Conservation (phyloP, 1,284 basidiomycete genomes). For the Malassezia caprae region DNA sequence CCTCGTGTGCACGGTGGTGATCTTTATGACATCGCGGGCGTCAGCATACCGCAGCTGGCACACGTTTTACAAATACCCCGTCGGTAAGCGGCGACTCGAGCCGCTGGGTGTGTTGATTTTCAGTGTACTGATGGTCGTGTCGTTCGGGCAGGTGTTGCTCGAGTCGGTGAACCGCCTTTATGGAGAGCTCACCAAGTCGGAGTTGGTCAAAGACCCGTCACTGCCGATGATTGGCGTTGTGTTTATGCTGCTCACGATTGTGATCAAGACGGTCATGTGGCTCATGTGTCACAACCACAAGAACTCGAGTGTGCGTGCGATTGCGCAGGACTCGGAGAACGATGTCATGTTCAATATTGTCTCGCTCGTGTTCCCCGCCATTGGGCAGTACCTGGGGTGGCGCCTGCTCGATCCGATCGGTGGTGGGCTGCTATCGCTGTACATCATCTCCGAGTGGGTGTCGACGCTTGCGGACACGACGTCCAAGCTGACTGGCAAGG, state of each 20-base stretch:
- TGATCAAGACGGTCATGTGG: conserved; percentile 53
- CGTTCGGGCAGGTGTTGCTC: conserved; percentile 41
- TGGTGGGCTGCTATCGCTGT: conserved; percentile 25
- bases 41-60: conserved; percentile 36
- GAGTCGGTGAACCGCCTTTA: conserved; percentile 33
- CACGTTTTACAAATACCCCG: conserved; percentile 51
- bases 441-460: conserved; percentile 44
- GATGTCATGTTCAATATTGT: conserved; percentile 55
- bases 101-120: conserved; percentile 52
- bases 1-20: conserved; percentile 52
- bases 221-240: conserved; percentile 42
- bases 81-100: conserved; percentile 53
- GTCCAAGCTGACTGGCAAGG: conserved; percentile 35
- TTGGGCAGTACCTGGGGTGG: conserved; percentile 31
- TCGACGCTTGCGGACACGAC: conserved; percentile 37
- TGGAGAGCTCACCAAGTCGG: conserved; percentile 27
- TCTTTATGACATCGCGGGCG: conserved; percentile 39
- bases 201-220: conserved; percentile 28
- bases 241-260: conserved; percentile 54
- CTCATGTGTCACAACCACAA: conserved; percentile 48
- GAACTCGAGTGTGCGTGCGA: conserved; percentile 48
- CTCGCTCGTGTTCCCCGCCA: conserved; percentile 54
- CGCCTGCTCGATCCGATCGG: conserved; percentile 43
- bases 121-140: conserved; percentile 55
- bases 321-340: conserved; percentile 53